These are phyloP conservation scores for Ustilago nuda DNA, from an alignment of 1,284 basidiomycete genomes.

Conservation along the genomic window DNA sequence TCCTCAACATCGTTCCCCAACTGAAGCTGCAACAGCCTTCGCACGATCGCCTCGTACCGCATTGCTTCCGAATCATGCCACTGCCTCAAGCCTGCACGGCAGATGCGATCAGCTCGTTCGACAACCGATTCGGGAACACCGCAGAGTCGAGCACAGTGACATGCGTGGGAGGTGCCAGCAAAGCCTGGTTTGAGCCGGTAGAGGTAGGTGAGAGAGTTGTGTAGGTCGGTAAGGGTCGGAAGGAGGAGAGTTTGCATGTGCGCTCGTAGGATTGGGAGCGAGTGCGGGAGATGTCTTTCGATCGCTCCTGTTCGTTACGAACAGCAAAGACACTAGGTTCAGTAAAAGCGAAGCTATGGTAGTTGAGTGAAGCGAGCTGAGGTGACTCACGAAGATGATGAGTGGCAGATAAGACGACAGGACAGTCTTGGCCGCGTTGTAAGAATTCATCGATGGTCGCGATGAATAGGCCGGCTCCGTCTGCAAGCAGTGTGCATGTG, in stretches of 20 bases:
- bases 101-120: slow-evolving; percentile 31
- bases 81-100: slow-evolving; percentile 13
- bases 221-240: slow-evolving; percentile 17
- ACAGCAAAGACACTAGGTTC: too few relatives aligned
- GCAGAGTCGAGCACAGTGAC: slow-evolving; percentile 47
- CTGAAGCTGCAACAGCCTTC: slow-evolving; percentile 30
- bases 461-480: slow-evolving; percentile 48
- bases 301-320: slow-evolving; percentile 30
- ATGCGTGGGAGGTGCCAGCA: slow-evolving; percentile 35
- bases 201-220: slow-evolving; percentile 39
- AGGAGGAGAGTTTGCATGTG: slow-evolving; percentile 52
- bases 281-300: slow-evolving; percentile 21
- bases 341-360: too few relatives aligned
- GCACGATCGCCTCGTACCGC: slow-evolving; percentile 31
- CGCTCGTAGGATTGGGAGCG: slow-evolving; percentile 34
- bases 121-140: slow-evolving; percentile 44
- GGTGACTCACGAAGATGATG: slow-evolving; percentile 42
- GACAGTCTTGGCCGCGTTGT: slow-evolving; percentile 29
- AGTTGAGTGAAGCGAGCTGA: background rate
- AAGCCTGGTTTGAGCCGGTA: slow-evolving; percentile 44
- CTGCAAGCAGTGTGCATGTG: background rate
- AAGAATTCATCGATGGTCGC: slow-evolving; percentile 46
- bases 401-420: slow-evolving; percentile 42
- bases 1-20: slow-evolving; percentile 15
- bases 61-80: slow-evolving; percentile 32